A percentile compares a stretch with the other conserved stretches of the same genome.
Conservation (phyloP, 805 yeast genomes). For the Teunomyces pallodes region DNA sequence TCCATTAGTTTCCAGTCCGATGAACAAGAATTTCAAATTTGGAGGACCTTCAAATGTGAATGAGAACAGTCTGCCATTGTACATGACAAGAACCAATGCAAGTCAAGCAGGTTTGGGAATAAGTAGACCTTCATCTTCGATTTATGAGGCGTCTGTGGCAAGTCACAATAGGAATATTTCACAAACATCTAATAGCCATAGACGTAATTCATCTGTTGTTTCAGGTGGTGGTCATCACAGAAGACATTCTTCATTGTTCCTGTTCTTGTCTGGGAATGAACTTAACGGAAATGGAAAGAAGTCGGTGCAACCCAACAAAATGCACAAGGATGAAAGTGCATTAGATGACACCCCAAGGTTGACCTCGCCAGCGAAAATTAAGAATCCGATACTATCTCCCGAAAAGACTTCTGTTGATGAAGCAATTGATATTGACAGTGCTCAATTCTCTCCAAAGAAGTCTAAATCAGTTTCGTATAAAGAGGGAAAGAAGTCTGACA, state of each 20-base stretch:
- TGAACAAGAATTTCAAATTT: conserved; percentile 29
- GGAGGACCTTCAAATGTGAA: conserved; percentile 23
- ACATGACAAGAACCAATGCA: conserved; percentile 24
- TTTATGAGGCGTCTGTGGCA: conserved; percentile 46
- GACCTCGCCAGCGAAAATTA: conserved; percentile 25
- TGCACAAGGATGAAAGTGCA: conserved; percentile 5
- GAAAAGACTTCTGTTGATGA: conserved; percentile 8
- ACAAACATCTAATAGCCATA: conserved; percentile 29
- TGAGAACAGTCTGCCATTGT: conserved; percentile 8
- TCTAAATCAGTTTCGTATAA: conserved; percentile 21
- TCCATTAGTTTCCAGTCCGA: conserved; percentile 41
- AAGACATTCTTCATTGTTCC: conserved; percentile 60
- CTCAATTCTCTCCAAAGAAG: conserved; percentile 36
- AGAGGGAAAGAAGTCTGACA: conserved; percentile 27
- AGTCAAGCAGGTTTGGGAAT: conserved; percentile 16
- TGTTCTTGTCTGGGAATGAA: conserved; percentile 41
- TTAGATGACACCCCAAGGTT: conserved; percentile 9
- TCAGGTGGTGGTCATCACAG: conserved; percentile 47
- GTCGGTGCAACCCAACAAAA: conserved; percentile 10
- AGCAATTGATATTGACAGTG: conserved; percentile 31
- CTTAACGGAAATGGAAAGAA: conserved; percentile 12
- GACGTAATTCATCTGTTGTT: conserved; percentile 28
- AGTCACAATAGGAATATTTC: conserved; percentile 46
- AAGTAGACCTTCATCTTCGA: conserved; percentile 48
- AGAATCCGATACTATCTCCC: conserved; percentile 9